Conservation (phyloP, 2,329 filamentous ascomycete genomes). For the Colletotrichum costaricense region DNA sequence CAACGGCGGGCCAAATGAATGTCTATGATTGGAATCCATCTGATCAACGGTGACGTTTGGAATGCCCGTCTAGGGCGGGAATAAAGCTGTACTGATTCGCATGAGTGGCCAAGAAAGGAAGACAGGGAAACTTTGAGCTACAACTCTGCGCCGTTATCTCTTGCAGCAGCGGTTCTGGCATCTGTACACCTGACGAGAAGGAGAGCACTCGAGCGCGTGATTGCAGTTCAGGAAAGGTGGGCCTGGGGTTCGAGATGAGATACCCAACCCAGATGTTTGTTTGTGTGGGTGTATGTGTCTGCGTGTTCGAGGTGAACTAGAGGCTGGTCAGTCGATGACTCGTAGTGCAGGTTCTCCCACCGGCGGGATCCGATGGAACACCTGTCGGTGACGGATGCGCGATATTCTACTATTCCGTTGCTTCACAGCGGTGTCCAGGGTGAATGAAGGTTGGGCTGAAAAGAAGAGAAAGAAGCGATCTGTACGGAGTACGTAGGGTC, state of each 20-base stretch:
- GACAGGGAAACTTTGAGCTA: conserved; percentile 14
- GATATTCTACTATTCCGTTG: too few species aligned
- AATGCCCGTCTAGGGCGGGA: conserved; percentile 15
- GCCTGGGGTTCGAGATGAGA: background rate
- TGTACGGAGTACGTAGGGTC: too few species aligned
- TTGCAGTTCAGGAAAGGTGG: too few species aligned
- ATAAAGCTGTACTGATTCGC: conserved; percentile 21
- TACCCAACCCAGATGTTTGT: background rate
- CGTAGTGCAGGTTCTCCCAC: background rate
- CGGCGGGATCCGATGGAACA: background rate
- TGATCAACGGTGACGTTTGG: conserved; percentile 31
- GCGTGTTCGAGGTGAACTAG: too few species aligned
- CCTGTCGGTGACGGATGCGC: background rate
- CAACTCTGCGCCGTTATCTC: background rate
- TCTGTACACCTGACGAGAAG: background rate
- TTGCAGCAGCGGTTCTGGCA: background rate
- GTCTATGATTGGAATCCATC: conserved; percentile 18
- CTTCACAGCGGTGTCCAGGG: too few species aligned
- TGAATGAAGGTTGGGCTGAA: background rate
- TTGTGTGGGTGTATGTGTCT: background rate
- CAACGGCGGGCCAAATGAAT: conserved; percentile 13
- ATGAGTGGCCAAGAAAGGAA: conserved; percentile 13
- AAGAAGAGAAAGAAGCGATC: too few species aligned
- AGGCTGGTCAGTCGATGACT: background rate
- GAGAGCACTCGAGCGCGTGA: background rate